phyloP scores from a whole-genome alignment of 2,329 filamentous ascomycete genomes.

The Fusarium nisikadoi region DNA sequence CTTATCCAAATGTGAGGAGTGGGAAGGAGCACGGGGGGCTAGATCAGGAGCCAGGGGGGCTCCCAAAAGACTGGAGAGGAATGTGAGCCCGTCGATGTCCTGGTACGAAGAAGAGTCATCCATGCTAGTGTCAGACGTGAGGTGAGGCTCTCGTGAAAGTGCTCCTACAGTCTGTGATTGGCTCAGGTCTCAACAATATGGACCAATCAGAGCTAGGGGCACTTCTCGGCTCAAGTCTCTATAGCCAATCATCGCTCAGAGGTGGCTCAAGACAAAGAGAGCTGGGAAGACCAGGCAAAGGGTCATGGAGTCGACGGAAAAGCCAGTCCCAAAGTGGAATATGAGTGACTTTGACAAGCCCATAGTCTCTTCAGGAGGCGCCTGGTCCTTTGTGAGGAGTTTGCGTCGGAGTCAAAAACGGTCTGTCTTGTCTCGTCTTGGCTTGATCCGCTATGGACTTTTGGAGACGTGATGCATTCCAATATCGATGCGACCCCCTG shows the following conservation, averaged over 20 bases:
- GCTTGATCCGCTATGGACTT: conserved; percentile 23
- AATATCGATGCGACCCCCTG: conserved; percentile 29
- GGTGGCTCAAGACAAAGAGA: conserved; percentile 35
- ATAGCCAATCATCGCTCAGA: conserved; percentile 21
- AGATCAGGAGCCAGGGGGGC: conserved; percentile 29
- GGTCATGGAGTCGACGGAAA: conserved; percentile 35
- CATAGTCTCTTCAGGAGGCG: conserved; percentile 34
- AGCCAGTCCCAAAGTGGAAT: conserved; percentile 42
- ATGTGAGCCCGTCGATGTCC: conserved; percentile 40
- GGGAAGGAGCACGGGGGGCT: conserved; percentile 22
- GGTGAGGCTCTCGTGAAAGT: conserved; percentile 50
- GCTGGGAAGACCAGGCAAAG: conserved; percentile 37
- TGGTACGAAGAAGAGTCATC: conserved; percentile 39
- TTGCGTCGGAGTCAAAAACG: conserved; percentile 30
- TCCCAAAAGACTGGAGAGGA: conserved; percentile 36
- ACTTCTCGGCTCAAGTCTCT: conserved; percentile 22
- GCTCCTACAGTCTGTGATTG: conserved; percentile 47
- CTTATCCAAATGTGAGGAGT: conserved; percentile 27
- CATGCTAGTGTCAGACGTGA: conserved; percentile 48
- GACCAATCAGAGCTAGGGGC: conserved; percentile 16
- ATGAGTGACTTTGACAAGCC: conserved; percentile 41
- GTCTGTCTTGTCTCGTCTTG: conserved; percentile 2
- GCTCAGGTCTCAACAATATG: neutral
- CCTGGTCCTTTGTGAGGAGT: conserved; percentile 8
- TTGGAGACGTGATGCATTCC: conserved; percentile 34